These are phyloP conservation scores for Cryptomeria japonica DNA, from an alignment of 75 land plant species.

Conservation along the genomic window DNA sequence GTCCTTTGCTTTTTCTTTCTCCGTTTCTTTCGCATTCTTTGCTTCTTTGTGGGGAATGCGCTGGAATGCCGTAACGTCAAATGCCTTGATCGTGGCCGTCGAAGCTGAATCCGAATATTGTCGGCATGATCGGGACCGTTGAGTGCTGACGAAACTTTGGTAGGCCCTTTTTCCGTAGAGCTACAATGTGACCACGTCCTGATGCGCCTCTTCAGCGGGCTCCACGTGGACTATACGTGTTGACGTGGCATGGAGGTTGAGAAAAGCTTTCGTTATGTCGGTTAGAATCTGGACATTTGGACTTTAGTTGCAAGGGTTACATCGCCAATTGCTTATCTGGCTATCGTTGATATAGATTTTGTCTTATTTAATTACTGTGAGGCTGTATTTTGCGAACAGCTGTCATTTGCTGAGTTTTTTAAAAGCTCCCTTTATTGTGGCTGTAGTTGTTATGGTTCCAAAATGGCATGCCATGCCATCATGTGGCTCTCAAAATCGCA, in stretches of 20 bases:
- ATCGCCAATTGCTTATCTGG: neutral
- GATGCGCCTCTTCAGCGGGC: neutral
- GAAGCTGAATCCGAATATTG: neutral
- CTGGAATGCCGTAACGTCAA: slow-evolving; percentile 9
- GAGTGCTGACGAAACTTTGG: neutral
- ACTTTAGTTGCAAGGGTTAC: neutral
- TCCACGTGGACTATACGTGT: neutral
- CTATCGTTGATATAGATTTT: neutral
- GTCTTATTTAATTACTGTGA: neutral
- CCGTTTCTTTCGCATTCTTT: neutral
- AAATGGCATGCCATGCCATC: too few species aligned
- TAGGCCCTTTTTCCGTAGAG: neutral
- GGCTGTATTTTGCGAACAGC: neutral
- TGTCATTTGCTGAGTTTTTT: neutral
- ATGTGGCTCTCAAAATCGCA: too few species aligned
- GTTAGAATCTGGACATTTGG: neutral
- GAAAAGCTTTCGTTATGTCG: neutral
- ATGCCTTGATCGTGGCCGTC: neutral
- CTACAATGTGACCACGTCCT: neutral
- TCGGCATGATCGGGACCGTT: neutral
- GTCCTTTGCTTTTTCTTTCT: neutral
- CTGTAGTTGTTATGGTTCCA: too few species aligned
- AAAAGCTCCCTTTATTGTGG: too few species aligned
- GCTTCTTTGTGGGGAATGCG: neutral
- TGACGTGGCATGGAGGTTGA: neutral